A percentile compares a stretch with the other conserved stretches of the same genome.
phyloP scores from a whole-genome alignment of 2,329 filamentous ascomycete genomes.

The Neurospora sp. region DNA sequence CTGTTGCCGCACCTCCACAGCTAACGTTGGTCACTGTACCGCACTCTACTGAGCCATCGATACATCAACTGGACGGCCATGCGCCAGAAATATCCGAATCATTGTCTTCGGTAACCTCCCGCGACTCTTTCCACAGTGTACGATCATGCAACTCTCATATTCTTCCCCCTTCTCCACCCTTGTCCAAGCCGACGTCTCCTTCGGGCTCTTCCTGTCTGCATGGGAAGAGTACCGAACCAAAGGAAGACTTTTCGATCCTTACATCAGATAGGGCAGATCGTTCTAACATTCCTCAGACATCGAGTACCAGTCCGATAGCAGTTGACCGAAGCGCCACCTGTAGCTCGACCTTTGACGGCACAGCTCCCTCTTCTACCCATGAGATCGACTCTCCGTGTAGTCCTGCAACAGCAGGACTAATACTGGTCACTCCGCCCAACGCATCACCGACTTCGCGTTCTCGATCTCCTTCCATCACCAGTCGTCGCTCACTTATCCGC shows the following conservation, averaged over 20 bases:
- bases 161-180: constrained; percentile 35
- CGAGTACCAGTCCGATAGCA: constrained; percentile 19
- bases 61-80: constrained; percentile 17
- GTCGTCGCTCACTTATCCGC: constrained; percentile 33
- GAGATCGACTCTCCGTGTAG: constrained; percentile 2
- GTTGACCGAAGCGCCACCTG: constrained; percentile 18
- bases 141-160: constrained; percentile 42
- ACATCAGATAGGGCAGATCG: constrained; percentile 14
- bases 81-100: constrained; percentile 18
- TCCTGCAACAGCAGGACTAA: constrained; percentile 1
- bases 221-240: constrained; percentile 27
- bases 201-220: constrained; percentile 29
- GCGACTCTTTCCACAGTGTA: constrained; percentile 46
- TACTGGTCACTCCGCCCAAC: not conserved
- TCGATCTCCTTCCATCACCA: constrained; percentile 14
- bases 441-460: constrained; percentile 1
- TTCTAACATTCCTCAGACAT: constrained; percentile 26
- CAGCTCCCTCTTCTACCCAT: constrained; percentile 14
- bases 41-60: constrained; percentile 23
- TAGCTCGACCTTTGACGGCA: constrained; percentile 17
- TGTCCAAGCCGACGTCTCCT: constrained; percentile 30
- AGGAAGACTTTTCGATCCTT: constrained; percentile 20
- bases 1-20: constrained; percentile 20
- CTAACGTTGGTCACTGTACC: constrained; percentile 32
- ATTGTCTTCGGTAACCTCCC: constrained; percentile 34